Evolutionary conservation across 202 grass and related monocot species (phyloP).

Genomic region (Brachypodium distachyon): DNA sequence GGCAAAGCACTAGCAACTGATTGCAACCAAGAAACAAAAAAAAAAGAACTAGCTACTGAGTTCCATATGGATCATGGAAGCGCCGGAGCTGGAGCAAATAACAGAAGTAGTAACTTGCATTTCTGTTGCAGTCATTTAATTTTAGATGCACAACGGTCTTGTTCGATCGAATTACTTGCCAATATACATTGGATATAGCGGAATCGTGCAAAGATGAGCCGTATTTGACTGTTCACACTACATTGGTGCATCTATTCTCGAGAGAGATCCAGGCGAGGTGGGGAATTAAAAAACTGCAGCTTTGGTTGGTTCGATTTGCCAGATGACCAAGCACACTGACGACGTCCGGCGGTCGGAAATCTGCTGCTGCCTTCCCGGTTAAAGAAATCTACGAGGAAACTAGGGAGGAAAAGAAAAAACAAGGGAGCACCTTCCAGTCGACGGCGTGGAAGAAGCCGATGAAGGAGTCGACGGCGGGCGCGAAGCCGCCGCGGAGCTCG

Average conservation of each 20-base stretch:
- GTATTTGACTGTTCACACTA: not conserved
- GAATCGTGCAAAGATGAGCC: not conserved
- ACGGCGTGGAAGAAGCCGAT: constrained; percentile 89
- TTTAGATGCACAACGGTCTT: not conserved
- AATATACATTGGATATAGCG: not conserved
- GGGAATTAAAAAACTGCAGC: not conserved
- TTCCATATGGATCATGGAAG: not conserved
- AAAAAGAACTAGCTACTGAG: too few relatives aligned
- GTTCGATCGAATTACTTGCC: not conserved
- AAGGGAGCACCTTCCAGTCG: constrained; percentile 68
- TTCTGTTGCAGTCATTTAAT: not conserved
- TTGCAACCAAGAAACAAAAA: too few relatives aligned
- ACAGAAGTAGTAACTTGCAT: not conserved
- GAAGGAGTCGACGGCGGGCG: constrained; percentile 68
- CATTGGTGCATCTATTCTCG: not conserved
- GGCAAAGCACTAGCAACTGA: too few relatives aligned
- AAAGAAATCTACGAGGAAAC: not conserved
- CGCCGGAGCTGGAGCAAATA: not conserved
- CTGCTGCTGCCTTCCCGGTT: not conserved
- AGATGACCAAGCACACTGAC: not conserved
- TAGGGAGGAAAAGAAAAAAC: not conserved
- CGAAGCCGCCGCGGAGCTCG: constrained; percentile 65
- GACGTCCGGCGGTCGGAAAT: not conserved
- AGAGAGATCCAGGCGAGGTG: not conserved
- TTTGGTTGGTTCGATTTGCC: not conserved